Evolutionary conservation across 345 rosid genomes (phyloP), one percentile per base, ranked within the genome.

Genomic region (Hypericum androsaemum): DNA sequence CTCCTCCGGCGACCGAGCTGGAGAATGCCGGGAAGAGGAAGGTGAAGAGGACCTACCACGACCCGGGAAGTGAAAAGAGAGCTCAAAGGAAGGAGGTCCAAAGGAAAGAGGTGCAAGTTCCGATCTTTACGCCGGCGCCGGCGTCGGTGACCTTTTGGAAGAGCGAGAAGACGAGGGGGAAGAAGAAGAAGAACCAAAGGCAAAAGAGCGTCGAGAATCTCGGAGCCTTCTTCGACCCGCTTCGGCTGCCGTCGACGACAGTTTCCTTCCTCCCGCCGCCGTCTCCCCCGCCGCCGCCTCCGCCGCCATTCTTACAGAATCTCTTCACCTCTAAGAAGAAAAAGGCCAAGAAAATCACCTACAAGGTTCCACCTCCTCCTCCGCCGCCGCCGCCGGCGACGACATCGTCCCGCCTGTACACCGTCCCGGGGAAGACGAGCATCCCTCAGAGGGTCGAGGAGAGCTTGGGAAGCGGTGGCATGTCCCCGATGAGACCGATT

Each of bases 191-290:
- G 80, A 77, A 77, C 53, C 94, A 74, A 50, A 61, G 95, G 47
- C 94, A 89, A 71, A 81, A 75, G 65, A 89, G 97, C 67, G 76
- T 80, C 16, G 97, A 89, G 57, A 81, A 80, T 52, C 86, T 89
- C 8, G 95, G 76, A 28, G 53, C 65, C 57, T 77, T 89, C 56
- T 77, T 89, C 57, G 56, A 71, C 43, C 71, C 68, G 8, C 38
- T 74, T 6, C 16, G 68, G 12, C 50, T 54, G 35, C 46, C 59
- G 2, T 47, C 76, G 3, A 55, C 63, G 0, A 67, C 22, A 14
- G 16, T 32, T 12, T 10, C 77, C 0, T 69, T 74, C 0, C 73
- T 75, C 0, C 81, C 79, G 0, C 83, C 77, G 0, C 78, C 82
- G 0, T 77, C 76, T 0, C 77, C 79, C 8, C 71, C 82, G 0